phyloP scores from a whole-genome alignment of 257 asterid species.

The Eustoma russellianum region DNA sequence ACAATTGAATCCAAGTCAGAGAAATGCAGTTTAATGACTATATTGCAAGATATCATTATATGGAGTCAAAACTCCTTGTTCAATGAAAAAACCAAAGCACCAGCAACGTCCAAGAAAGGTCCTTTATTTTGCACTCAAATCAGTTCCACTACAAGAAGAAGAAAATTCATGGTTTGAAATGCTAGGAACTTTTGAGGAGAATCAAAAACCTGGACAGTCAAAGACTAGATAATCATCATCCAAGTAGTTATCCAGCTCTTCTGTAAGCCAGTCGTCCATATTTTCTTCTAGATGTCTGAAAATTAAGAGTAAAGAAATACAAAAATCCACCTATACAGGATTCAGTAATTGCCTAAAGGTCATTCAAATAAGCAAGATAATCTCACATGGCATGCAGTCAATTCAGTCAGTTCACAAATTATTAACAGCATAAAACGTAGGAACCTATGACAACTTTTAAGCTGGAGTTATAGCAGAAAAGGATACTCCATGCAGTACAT shows the following conservation, averaged over 20 bases:
- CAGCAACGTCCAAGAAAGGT: no score
- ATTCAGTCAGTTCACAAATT: no score
- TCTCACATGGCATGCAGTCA: background rate
- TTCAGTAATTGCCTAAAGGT: background rate
- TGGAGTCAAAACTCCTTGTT: no score
- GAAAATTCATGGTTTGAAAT: no score
- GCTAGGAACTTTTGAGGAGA: no score
- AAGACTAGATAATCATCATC: constrained; percentile 90
- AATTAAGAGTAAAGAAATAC: constrained; percentile 41
- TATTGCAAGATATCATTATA: no score
- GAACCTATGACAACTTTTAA: no score
- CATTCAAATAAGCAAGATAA: background rate
- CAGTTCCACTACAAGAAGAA: no score
- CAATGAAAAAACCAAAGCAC: no score
- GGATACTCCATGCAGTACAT: constrained; percentile 99
- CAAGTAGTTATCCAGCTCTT: constrained; percentile 85
- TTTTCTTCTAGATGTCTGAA: constrained; percentile 85
- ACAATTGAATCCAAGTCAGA: constrained; percentile 3
- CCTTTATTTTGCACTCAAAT: background rate
- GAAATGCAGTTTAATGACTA: background rate
- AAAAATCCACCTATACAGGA: background rate
- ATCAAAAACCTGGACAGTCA: constrained; percentile 79
- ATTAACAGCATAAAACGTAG: no score
- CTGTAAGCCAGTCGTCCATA: constrained; percentile 88
- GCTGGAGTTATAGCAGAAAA: background rate